Evolutionary conservation across 2,329 filamentous ascomycete genomes (phyloP).

Genomic region (Byssochlamys sp.): DNA sequence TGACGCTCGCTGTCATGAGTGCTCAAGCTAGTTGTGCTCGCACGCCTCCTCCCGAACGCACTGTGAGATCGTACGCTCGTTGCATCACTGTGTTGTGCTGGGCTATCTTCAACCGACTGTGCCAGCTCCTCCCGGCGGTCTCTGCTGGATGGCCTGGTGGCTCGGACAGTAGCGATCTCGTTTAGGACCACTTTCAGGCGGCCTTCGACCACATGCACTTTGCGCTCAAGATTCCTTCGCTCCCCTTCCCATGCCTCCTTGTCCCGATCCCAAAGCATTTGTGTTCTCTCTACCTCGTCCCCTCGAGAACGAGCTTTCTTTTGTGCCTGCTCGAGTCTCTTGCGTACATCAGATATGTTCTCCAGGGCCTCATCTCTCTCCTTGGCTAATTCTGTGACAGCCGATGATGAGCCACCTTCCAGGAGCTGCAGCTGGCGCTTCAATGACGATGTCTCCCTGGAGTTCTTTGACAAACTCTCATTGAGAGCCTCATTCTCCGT

Average conservation of each 20-base stretch:
- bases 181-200: slow-evolving; percentile 75
- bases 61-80: slow-evolving; percentile 66
- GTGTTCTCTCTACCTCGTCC: slow-evolving; percentile 68
- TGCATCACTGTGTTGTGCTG: slow-evolving; percentile 52
- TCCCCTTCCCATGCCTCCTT: slow-evolving; percentile 78
- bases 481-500: slow-evolving; percentile 66
- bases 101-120: slow-evolving; percentile 52
- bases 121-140: slow-evolving; percentile 51
- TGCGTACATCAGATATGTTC: slow-evolving; percentile 59
- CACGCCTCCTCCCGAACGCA: slow-evolving; percentile 50
- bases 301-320: slow-evolving; percentile 71
- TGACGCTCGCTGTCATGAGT: slow-evolving; percentile 41
- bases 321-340: slow-evolving; percentile 65
- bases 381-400: slow-evolving; percentile 68
- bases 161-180: slow-evolving; percentile 53
- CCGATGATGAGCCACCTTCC: slow-evolving; percentile 79
- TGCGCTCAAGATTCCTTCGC: slow-evolving; percentile 69
- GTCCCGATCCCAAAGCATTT: slow-evolving; percentile 73
- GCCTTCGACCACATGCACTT: slow-evolving; percentile 79
- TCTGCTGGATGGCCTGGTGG: slow-evolving; percentile 18
- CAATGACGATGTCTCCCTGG: slow-evolving; percentile 68
- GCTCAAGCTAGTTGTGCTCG: slow-evolving; percentile 45
- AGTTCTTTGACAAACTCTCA: slow-evolving; percentile 50
- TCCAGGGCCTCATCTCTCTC: slow-evolving; percentile 81
- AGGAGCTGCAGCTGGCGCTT: slow-evolving; percentile 79